Conservation (phyloP, 2,329 filamentous ascomycete genomes). For the Trichoderma sp. region DNA sequence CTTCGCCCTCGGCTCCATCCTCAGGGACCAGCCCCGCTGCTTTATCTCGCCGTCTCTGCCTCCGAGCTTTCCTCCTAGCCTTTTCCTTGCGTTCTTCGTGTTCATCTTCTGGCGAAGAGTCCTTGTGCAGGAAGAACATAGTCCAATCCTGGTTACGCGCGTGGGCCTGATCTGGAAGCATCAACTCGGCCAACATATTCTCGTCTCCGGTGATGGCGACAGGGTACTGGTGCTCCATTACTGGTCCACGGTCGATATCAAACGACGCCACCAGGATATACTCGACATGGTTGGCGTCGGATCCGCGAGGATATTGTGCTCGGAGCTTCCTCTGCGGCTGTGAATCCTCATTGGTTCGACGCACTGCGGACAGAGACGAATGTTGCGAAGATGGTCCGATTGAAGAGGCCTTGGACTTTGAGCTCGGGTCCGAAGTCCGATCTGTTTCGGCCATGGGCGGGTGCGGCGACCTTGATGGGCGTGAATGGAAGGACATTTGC, state of each 20-base stretch:
- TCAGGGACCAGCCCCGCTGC: constrained; percentile 49
- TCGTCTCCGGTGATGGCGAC: constrained; percentile 94
- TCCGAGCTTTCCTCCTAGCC: constrained; percentile 50
- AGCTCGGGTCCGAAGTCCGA: constrained; percentile 58
- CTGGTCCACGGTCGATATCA: constrained; percentile 90
- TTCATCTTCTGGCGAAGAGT: constrained; percentile 80
- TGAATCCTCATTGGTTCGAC: constrained; percentile 50
- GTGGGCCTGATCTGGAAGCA: constrained; percentile 96
- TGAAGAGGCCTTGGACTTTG: constrained; percentile 59
- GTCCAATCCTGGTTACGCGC: constrained; percentile 97
- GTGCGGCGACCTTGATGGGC: constrained; percentile 56
- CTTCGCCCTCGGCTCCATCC: constrained; percentile 45
- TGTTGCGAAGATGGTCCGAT: constrained; percentile 61
- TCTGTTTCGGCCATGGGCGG: constrained; percentile 51
- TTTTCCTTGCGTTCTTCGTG: constrained; percentile 65
- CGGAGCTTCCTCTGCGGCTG: constrained; percentile 58
- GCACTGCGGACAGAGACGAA: constrained; percentile 55
- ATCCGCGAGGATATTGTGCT: constrained; percentile 73
- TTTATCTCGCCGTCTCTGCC: constrained; percentile 52
- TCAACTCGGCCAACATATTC: constrained; percentile 96
- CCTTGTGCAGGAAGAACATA: constrained; percentile 97
- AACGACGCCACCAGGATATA: constrained; percentile 98
- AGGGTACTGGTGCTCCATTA: constrained; percentile 98
- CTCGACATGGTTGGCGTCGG: constrained; percentile 89
- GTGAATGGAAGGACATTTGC: constrained; percentile 54